Conservation (phyloP, 163 green algal species). For the Scenedesmus sp. region DNA sequence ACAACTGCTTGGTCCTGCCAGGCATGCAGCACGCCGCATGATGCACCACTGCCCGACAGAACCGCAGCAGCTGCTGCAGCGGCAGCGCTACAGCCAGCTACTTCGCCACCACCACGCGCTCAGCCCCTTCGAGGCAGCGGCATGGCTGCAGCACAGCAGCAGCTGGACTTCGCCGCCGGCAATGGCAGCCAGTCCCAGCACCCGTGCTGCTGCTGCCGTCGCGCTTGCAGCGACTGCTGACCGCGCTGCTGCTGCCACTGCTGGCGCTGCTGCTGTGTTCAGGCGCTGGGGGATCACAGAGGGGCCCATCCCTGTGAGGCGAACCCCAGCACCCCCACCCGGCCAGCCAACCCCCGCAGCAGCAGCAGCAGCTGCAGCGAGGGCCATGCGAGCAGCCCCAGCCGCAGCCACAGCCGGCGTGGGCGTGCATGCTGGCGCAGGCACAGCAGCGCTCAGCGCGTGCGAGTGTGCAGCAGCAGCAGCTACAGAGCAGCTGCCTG, state of each 20-base stretch:
- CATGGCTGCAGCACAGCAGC: conserved; percentile 11
- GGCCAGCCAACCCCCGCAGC: background rate
- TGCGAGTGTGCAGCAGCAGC: conserved; percentile 29
- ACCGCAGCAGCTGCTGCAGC: conserved; percentile 17
- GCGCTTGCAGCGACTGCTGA: conserved; percentile 13
- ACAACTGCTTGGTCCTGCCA: background rate
- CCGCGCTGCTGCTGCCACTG: background rate
- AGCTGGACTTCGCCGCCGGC: background rate
- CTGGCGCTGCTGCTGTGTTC: conserved; percentile 21
- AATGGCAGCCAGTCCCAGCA: background rate
- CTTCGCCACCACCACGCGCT: conserved; percentile 4
- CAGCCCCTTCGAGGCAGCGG: conserved; percentile 25
- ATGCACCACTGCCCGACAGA: conserved; percentile 31
- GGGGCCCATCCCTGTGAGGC: background rate
- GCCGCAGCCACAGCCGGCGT: background rate
- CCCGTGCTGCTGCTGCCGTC: conserved; percentile 9
- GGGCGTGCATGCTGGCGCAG: background rate
- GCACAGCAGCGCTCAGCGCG: background rate
- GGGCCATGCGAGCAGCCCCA: background rate
- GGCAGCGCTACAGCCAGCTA: conserved; percentile 45
- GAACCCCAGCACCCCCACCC: background rate
- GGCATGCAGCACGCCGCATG: conserved; percentile 37
- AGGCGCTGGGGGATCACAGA: conserved; percentile 56
- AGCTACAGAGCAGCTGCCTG: background rate
- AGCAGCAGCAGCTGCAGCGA: background rate